A percentile compares a stretch with the other conserved stretches of the same genome.
These are phyloP conservation scores for Pythium dissimile DNA, from an alignment of 352 stramenopile species.

Conservation along the genomic window DNA sequence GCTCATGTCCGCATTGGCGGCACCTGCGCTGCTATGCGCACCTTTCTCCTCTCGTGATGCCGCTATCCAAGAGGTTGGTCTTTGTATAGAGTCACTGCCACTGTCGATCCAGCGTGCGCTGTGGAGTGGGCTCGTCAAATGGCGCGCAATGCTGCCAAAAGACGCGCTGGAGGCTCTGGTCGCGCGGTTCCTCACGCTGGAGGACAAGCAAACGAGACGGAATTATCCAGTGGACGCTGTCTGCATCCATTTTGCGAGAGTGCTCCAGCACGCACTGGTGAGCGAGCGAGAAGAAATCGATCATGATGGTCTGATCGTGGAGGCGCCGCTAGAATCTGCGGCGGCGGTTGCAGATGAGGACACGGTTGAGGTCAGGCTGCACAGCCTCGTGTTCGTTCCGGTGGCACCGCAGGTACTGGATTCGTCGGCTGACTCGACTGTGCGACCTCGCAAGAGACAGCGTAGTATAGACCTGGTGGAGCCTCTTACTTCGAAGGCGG, in stretches of 20 bases:
- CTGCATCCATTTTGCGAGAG: conserved; percentile 10
- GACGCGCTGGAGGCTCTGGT: conserved; percentile 5
- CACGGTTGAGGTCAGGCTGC: background rate
- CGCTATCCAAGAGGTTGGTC: conserved; percentile 16
- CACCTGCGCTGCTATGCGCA: conserved; percentile 17
- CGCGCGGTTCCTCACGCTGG: conserved; percentile 6
- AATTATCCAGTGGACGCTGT: background rate
- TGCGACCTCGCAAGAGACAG: too few relatives aligned
- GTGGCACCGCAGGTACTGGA: too few relatives aligned
- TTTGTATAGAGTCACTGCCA: conserved; percentile 39
- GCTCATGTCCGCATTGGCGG: conserved; percentile 31
- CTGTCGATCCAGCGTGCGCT: conserved; percentile 47
- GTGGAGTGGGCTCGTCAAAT: conserved; percentile 47
- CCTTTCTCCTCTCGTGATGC: background rate
- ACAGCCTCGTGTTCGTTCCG: background rate
- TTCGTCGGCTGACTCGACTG: too few relatives aligned
- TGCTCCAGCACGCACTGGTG: background rate
- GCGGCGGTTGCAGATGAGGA: background rate
- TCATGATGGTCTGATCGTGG: background rate
- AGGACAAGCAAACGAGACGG: background rate
- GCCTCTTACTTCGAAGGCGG: too few relatives aligned
- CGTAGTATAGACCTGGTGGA: too few relatives aligned
- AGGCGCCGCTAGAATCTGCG: background rate
- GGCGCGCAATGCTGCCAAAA: background rate
- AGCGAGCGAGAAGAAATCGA: background rate